Evolutionary conservation across 164 flowering plant species (phyloP).

Genomic region (Vitis cinerea): DNA sequence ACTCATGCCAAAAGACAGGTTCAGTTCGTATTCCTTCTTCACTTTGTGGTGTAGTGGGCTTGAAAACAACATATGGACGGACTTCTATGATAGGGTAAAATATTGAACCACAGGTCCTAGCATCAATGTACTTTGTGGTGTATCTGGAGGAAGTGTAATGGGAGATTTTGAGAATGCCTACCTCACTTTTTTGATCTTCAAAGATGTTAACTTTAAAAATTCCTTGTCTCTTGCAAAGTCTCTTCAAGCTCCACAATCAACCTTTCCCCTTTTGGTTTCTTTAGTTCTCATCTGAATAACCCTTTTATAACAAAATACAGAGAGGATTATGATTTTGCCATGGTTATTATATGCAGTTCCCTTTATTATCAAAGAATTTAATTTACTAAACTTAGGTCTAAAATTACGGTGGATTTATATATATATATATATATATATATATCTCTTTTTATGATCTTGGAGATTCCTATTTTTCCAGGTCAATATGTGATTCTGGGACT

Average conservation of each 20-base stretch:
- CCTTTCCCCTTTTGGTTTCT: too few relatives aligned
- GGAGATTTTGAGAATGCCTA: background rate
- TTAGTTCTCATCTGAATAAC: too few relatives aligned
- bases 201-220: background rate
- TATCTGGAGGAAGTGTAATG: too few relatives aligned
- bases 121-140: too few relatives aligned
- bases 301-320: background rate
- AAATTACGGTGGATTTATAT: too few relatives aligned
- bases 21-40: conserved; percentile 94
- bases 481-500: conserved; percentile 78
- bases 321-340: background rate
- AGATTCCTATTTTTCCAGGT: conserved; percentile 34
- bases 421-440: background rate
- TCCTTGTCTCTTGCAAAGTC: too few relatives aligned
- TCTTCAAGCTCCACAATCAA: too few relatives aligned
- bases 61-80: conserved; percentile 85
- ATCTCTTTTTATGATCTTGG: background rate
- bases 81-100: conserved; percentile 63
- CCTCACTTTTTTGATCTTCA: background rate
- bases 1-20: conserved; percentile 48
- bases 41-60: conserved; percentile 92
- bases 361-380: background rate
- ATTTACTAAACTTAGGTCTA: background rate
- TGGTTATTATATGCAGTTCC: background rate
- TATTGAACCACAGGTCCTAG: background rate